These are phyloP conservation scores for Iris macrosiphon DNA, from an alignment of 106 monocot species.

Conservation along the genomic window DNA sequence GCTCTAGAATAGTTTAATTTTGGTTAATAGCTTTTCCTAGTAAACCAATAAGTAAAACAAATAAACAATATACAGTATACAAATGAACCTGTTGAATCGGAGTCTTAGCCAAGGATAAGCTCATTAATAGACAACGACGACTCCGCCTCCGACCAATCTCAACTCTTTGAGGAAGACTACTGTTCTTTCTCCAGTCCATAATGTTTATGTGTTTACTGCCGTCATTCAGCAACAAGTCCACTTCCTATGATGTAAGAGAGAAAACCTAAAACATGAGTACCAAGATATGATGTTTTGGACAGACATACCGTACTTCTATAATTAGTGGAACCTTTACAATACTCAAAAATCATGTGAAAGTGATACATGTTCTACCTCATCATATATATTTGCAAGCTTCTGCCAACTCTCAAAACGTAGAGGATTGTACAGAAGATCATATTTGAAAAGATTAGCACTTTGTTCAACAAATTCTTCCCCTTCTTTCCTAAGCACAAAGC, in stretches of 20 bases:
- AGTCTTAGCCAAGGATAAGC: constrained; percentile 73
- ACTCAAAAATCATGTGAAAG: neutral
- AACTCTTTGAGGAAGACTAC: constrained; percentile 62
- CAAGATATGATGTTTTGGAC: neutral
- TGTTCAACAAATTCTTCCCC: constrained; percentile 97
- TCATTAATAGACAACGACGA: constrained; percentile 83
- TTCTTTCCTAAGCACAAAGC: constrained; percentile 93
- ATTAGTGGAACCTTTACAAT: neutral
- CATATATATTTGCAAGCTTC: constrained; percentile 97
- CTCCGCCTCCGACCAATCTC: constrained; percentile 84
- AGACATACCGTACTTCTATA: neutral
- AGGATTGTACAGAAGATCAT: constrained; percentile 92
- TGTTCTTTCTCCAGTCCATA: constrained; percentile 74
- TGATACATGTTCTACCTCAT: constrained; percentile 48
- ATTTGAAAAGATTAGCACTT: constrained; percentile 86
- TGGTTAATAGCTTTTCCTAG: no score
- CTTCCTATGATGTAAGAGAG: constrained; percentile 47
- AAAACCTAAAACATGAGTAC: neutral
- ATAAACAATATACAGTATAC: neutral
- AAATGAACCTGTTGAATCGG: constrained; percentile 44
- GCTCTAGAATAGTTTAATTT: constrained; percentile 23
- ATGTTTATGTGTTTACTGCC: constrained; percentile 92
- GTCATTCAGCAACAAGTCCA: constrained; percentile 94
- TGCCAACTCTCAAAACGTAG: constrained; percentile 98
- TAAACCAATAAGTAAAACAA: constrained; percentile 1